These are phyloP conservation scores for Mortierella sp. DNA, from an alignment of 371 early-diverging fungal genomes.

Conservation along the genomic window DNA sequence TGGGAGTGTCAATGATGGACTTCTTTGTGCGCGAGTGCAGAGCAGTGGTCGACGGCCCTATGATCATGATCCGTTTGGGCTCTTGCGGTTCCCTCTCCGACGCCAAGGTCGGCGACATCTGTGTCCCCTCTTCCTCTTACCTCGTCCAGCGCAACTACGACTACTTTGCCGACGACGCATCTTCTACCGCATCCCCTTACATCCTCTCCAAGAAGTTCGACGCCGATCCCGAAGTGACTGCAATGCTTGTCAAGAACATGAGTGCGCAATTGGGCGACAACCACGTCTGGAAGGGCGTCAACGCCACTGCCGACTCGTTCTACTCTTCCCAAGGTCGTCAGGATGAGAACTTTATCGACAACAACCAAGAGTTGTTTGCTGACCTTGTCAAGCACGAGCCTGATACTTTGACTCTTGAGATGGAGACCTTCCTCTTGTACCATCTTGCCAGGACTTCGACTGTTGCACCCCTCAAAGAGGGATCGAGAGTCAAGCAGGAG, in stretches of 20 bases:
- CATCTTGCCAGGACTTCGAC: constrained; percentile 81
- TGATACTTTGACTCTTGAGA: constrained; percentile 83
- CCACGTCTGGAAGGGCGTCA: constrained; percentile 81
- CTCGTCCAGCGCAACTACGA: constrained; percentile 85
- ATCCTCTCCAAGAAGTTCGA: constrained; percentile 71
- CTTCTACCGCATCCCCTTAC: constrained; percentile 70
- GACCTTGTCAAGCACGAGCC: constrained; percentile 65
- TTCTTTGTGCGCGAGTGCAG: constrained; percentile 94
- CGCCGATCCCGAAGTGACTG: constrained; percentile 75
- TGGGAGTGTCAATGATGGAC: constrained; percentile 95
- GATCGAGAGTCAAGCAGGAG: background rate
- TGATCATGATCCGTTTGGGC: constrained; percentile 91
- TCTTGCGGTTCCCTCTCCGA: constrained; percentile 87
- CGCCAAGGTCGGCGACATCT: constrained; percentile 79
- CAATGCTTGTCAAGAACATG: constrained; percentile 60
- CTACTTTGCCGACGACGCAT: constrained; percentile 70
- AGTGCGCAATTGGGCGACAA: constrained; percentile 59
- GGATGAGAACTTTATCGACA: constrained; percentile 86
- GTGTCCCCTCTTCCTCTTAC: constrained; percentile 82
- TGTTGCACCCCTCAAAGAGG: constrained; percentile 34
- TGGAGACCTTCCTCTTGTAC: constrained; percentile 93
- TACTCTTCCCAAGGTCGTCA: constrained; percentile 92
- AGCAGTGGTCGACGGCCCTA: constrained; percentile 86
- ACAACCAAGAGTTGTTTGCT: constrained; percentile 77
- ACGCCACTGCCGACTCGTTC: constrained; percentile 93